These are phyloP conservation scores for Hypoxylon sp. DNA, from an alignment of 2,329 filamentous ascomycete genomes.

Conservation along the genomic window DNA sequence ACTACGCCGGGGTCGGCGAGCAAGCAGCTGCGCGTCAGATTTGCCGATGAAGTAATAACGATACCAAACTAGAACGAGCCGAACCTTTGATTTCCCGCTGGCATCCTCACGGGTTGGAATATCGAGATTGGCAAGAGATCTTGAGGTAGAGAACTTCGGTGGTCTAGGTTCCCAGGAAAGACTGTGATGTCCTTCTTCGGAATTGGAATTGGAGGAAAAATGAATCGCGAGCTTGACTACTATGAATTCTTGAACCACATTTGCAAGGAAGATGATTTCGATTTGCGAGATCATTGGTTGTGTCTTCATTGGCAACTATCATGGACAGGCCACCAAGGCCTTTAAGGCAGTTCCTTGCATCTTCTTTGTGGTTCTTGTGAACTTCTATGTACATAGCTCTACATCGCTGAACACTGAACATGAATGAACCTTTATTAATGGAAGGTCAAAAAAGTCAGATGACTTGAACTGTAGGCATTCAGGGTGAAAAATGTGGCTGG, in stretches of 20 bases:
- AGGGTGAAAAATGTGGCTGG: background rate
- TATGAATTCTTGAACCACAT: background rate
- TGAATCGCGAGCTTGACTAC: background rate
- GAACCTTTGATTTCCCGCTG: background rate
- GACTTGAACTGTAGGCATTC: background rate
- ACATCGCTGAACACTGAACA: background rate
- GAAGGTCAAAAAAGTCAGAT: conserved; percentile 7
- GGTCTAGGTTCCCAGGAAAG: background rate
- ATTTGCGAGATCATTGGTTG: background rate
- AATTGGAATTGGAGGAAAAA: background rate
- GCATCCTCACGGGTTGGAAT: background rate
- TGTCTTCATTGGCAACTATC: background rate
- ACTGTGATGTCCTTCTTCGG: background rate
- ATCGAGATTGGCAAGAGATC: background rate
- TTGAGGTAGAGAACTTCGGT: background rate
- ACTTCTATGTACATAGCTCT: background rate
- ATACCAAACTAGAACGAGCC: background rate
- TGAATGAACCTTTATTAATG: background rate
- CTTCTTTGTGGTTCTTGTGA: background rate
- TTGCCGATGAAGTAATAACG: background rate
- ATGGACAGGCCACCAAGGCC: background rate
- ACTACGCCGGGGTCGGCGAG: background rate
- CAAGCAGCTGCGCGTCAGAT: background rate
- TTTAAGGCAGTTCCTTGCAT: background rate
- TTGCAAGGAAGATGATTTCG: background rate